phyloP scores from a whole-genome alignment of 805 yeast species.

The Scheffersomyces coipomensis region DNA sequence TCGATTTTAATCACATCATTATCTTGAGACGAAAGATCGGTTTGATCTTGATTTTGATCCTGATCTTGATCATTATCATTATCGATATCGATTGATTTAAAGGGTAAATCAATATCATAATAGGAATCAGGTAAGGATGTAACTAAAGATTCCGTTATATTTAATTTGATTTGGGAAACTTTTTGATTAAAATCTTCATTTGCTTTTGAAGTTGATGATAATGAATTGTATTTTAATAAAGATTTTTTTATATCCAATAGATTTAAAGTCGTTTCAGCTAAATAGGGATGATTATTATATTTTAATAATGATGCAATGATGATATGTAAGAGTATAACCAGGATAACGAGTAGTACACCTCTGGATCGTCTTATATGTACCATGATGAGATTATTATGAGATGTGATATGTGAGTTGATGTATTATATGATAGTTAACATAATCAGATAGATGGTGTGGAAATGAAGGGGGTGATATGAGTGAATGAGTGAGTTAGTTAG shows the following conservation, averaged over 20 bases:
- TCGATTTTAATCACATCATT: background rate
- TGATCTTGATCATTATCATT: constrained; percentile 5
- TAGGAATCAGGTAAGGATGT: no score
- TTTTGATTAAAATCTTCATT: background rate
- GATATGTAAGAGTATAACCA: constrained; percentile 13
- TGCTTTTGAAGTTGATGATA: constrained; percentile 1
- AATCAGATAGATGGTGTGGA: background rate
- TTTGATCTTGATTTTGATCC: background rate
- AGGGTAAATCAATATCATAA: background rate
- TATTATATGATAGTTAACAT: background rate
- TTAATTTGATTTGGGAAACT: background rate
- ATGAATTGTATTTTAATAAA: constrained; percentile 1
- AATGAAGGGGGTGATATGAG: no score
- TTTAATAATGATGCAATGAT: constrained; percentile 10
- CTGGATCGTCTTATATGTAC: constrained; percentile 12
- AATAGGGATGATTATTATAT: constrained; percentile 6
- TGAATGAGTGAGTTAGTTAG: no score
- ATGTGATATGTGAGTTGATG: background rate
- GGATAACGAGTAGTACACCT: constrained; percentile 11
- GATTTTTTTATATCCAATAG: background rate
- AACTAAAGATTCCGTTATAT: no score
- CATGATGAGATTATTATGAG: constrained; percentile 3
- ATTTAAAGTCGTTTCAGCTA: background rate
- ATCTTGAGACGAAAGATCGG: background rate
- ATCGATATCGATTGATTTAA: no score